Evolutionary conservation across 1,284 basidiomycete genomes (phyloP), one percentile per base, ranked within the genome.

Genomic region (Boletus holoroseus): DNA sequence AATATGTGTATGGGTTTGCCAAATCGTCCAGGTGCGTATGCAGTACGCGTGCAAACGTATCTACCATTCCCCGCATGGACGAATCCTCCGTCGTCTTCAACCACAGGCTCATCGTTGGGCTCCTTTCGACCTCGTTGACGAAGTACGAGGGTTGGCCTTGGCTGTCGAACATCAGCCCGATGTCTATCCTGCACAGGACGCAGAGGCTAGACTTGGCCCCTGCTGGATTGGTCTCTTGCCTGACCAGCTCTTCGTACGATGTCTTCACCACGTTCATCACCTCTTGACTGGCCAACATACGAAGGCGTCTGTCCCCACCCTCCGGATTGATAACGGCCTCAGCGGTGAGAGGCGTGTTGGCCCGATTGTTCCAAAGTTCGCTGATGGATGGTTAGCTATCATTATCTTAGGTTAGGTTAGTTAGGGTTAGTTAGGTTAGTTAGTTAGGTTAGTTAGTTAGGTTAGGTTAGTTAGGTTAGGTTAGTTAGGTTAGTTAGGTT

Each of bases 271-370:
- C 22, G 0, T 32, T 1, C 20, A 32, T 34, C 1, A 32, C 42
- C 3, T 44, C 9, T 0, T 7, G 3, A 0, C 9, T 5, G 11
- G 8, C 30, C 3, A 34, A 3, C 3, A 1, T 8, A 1, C 15
- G 4, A 2, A 13, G 1, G 8, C n/a, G 22, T 3, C 27, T 2
- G 7, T 38, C 35, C 1, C 44, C 15, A 1, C 27, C 44, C 13
- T 45, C 4, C 4, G 24, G 32, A n/a, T 45, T 45, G 3, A 45
- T 8, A 1, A 46, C 3, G 1, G 0, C 0, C 0, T 45, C 26
- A 0, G 9, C 12, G 1, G 24, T 28, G 2, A 38, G 13, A 0
- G 37, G 20, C 1, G 0, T 8, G 7, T 22, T 9, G 4, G 7
- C 3, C 6, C 7, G 37, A 2, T 38, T 9, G 3, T 5, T 37